Conservation (phyloP, 768 basidiomycete genomes). For the Tephrocybe sp. region DNA sequence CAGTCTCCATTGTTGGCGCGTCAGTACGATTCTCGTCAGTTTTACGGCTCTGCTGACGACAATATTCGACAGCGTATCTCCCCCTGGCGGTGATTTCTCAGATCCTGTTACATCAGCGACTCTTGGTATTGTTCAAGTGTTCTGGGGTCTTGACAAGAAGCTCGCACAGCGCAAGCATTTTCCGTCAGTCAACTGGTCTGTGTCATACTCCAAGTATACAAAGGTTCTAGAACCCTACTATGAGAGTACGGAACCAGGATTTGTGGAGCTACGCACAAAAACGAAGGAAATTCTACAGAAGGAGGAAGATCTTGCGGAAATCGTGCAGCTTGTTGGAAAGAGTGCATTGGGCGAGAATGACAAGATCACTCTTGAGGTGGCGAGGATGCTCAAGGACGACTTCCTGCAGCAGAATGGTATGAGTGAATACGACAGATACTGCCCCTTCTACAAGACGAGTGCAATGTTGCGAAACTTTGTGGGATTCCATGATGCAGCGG, state of each 20-base stretch:
- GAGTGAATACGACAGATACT: slow-evolving; percentile 95
- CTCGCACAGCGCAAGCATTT: slow-evolving; percentile 99
- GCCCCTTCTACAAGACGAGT: slow-evolving; percentile 98
- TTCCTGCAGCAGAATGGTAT: slow-evolving; percentile 99
- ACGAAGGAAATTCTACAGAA: slow-evolving; percentile 98
- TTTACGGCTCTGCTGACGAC: slow-evolving; percentile 4
- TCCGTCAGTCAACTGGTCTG: slow-evolving; percentile 99
- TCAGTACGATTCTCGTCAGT: slow-evolving; percentile 42
- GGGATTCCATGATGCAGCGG: slow-evolving; percentile 87
- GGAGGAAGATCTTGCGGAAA: slow-evolving; percentile 97
- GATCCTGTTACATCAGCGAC: slow-evolving; percentile 98
- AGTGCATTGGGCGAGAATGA: slow-evolving; percentile 95
- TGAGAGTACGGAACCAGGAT: slow-evolving; percentile 88
- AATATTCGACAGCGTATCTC: slow-evolving; percentile 73
- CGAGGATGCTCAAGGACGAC: slow-evolving; percentile 95
- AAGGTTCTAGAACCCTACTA: slow-evolving; percentile 93
- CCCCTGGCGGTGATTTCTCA: slow-evolving; percentile 98
- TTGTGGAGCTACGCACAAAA: slow-evolving; percentile 86
- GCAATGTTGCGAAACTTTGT: slow-evolving; percentile 96
- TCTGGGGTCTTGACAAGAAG: slow-evolving; percentile 99
- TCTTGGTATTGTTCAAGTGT: slow-evolving; percentile 97
- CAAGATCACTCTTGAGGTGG: slow-evolving; percentile 98
- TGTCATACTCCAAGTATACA: slow-evolving; percentile 99
- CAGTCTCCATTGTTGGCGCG: slow-evolving; percentile 99
- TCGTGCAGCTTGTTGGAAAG: slow-evolving; percentile 99